Evolutionary conservation across 805 yeast species (phyloP).

Genomic region (Lachancea nothofagi): DNA sequence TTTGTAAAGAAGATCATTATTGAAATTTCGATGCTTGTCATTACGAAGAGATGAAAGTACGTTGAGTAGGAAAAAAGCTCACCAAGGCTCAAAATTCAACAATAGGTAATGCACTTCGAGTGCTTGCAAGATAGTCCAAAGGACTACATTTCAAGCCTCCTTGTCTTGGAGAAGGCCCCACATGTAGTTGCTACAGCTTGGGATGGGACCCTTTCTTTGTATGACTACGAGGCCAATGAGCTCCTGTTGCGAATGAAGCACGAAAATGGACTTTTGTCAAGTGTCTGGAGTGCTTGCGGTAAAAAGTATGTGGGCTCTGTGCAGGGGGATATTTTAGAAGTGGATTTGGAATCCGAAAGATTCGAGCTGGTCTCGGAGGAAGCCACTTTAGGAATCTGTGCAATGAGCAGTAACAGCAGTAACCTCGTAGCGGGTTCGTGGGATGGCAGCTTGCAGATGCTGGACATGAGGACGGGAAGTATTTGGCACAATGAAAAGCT

Average conservation of each 20-base stretch:
- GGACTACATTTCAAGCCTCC: constrained; percentile 28
- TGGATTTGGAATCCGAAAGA: constrained; percentile 46
- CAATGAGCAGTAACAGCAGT: constrained; percentile 25
- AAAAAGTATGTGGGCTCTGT: constrained; percentile 44
- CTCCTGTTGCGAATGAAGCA: constrained; percentile 10
- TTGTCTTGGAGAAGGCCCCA: constrained; percentile 20
- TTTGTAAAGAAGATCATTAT: too few relatives aligned
- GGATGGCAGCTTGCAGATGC: constrained; percentile 47
- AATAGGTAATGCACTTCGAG: constrained; percentile 3
- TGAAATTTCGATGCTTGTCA: too few relatives aligned
- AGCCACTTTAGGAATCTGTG: constrained; percentile 40
- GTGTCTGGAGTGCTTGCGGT: constrained; percentile 12
- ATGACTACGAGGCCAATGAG: constrained; percentile 31
- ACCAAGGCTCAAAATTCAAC: too few relatives aligned
- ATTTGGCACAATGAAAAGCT: constrained; percentile 32
- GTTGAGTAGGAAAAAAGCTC: background rate
- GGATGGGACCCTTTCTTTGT: constrained; percentile 48
- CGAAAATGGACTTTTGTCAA: constrained; percentile 17
- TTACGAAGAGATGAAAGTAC: too few relatives aligned
- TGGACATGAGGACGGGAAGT: constrained; percentile 38
- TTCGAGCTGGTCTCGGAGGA: constrained; percentile 22
- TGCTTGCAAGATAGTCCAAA: constrained; percentile 12
- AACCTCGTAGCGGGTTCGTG: constrained; percentile 54
- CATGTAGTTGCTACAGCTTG: constrained; percentile 50
- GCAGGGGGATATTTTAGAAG: constrained; percentile 48